Evolutionary conservation across 1,284 basidiomycete genomes (phyloP), one percentile per base, ranked within the genome.

Genomic region (Irpex lacteus): DNA sequence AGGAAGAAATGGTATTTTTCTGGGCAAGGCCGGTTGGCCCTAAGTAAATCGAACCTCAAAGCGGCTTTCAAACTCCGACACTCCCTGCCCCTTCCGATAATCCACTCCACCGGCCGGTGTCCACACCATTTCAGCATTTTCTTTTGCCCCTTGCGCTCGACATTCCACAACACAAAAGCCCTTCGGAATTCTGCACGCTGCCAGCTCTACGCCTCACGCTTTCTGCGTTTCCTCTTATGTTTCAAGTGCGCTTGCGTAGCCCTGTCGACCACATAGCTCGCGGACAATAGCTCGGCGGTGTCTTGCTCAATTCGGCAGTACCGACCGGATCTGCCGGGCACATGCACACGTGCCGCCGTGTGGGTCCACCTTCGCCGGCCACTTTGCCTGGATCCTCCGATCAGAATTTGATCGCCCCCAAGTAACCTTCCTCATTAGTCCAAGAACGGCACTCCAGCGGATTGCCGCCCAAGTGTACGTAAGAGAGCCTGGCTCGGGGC

Each of bases 1-100:
- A 55, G n/a, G 54, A 55, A 55, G 54, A 55, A 55, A 55, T 55
- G 21, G 54, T 55, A 55, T 55, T 34, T 55, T 55, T 36, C 19
- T 11, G 54, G 54, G 13, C 9, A 6, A 18, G 13, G 26, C 54
- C 26, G 34, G 26, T 26, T 19, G 19, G 13, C 54, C 54, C 54
- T 55, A 55, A 32, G 54, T 55, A 34, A 55, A 21, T 36, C 54
- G 11, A 11, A 11, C 54, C 54, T 55, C 54, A 9, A 8, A 8
- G 32, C 26, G 9, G 13, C 21, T 5, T 55, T 55, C 54, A 55
- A 55, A 55, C 54, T 55, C 54, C 54, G 54, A 26, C 26, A 26
- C 26, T n/a, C 18, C 54, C 54, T 55, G 54, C 19, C 54, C 13
- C 54, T 32, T 55, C 54, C 54, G 54, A 55, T 7, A 55, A 55